Percentiles rank a stretch among this genome's conserved stretches.
phyloP scores from a whole-genome alignment of 345 rosid genomes.

The Turnera subulata region DNA sequence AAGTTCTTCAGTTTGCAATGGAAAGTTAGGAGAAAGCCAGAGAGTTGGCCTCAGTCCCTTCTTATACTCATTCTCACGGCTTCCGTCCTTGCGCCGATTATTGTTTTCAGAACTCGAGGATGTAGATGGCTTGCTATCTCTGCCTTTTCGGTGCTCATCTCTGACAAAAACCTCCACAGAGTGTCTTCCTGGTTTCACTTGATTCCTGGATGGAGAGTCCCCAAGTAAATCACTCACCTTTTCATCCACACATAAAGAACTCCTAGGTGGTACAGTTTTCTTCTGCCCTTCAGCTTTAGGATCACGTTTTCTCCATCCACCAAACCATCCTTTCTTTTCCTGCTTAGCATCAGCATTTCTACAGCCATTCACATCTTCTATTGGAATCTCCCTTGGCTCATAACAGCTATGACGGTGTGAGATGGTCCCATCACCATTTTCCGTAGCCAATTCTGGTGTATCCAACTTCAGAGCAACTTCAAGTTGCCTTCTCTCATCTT shows the following conservation, averaged over 20 bases:
- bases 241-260: slow-evolving; percentile 79
- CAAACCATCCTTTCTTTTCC: slow-evolving; percentile 97
- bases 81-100: slow-evolving; percentile 51
- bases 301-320: slow-evolving; percentile 88
- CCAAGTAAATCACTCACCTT: slow-evolving; percentile 75
- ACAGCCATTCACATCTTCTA: slow-evolving; percentile 47
- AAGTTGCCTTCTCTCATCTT: slow-evolving; percentile 85
- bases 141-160: slow-evolving; percentile 57
- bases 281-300: slow-evolving; percentile 55
- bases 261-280: slow-evolving; percentile 66
- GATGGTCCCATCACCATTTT: slow-evolving; percentile 46
- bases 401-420: slow-evolving; percentile 64
- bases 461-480: slow-evolving; percentile 83
- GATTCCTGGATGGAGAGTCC: slow-evolving; percentile 57
- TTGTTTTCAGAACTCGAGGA: slow-evolving; percentile 38
- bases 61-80: slow-evolving; percentile 85
- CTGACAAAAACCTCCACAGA: slow-evolving; percentile 66
- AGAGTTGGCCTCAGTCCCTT: slow-evolving; percentile 90
- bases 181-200: slow-evolving; percentile 75
- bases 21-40: slow-evolving; percentile 87
- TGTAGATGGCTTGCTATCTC: slow-evolving; percentile 47
- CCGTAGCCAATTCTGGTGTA: slow-evolving; percentile 50
- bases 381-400: slow-evolving; percentile 76
- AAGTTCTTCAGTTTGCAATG: slow-evolving; percentile 87
- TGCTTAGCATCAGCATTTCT: slow-evolving; percentile 51